Evolutionary conservation across 2,329 filamentous ascomycete genomes (phyloP).

Genomic region (Cytospora paraplurivora): DNA sequence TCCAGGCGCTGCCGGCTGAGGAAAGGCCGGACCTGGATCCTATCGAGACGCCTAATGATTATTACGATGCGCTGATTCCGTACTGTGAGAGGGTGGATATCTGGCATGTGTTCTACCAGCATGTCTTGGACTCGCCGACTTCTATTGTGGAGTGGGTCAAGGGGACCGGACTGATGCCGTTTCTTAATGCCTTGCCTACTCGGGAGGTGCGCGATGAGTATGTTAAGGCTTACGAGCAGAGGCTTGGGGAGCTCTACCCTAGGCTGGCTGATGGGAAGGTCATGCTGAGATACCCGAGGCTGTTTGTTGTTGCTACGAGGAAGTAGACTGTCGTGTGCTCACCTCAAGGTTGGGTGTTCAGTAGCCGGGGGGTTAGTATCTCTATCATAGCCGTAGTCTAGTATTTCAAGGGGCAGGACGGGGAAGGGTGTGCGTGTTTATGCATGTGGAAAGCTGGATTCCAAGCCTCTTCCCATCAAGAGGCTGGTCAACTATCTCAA

Average conservation of each 20-base stretch:
- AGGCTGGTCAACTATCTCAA: no score
- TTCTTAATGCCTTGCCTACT: conserved; percentile 48
- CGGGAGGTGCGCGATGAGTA: conserved; percentile 46
- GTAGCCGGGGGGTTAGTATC: no score
- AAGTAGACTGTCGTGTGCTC: conserved; percentile 7
- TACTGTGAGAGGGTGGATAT: conserved; percentile 49
- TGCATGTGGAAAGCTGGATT: no score
- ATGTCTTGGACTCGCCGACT: conserved; percentile 49
- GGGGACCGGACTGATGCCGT: conserved; percentile 58
- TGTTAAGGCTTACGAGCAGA: conserved; percentile 48
- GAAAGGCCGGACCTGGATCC: conserved; percentile 45
- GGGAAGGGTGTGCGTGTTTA: no score
- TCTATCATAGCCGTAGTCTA: no score
- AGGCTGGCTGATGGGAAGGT: conserved; percentile 53
- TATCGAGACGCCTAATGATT: conserved; percentile 49
- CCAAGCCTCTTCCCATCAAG: no score
- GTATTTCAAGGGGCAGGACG: no score
- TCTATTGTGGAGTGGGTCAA: conserved; percentile 63
- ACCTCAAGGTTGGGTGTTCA: background rate
- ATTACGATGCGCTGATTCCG: conserved; percentile 52
- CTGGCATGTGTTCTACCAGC: conserved; percentile 58
- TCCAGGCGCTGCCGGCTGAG: conserved; percentile 32
- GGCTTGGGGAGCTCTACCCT: conserved; percentile 48
- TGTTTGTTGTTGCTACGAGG: conserved; percentile 55
- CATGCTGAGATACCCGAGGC: conserved; percentile 55